These are phyloP conservation scores for Blumeriella jaapii DNA, from an alignment of 2,329 filamentous ascomycete species.

Conservation along the genomic window DNA sequence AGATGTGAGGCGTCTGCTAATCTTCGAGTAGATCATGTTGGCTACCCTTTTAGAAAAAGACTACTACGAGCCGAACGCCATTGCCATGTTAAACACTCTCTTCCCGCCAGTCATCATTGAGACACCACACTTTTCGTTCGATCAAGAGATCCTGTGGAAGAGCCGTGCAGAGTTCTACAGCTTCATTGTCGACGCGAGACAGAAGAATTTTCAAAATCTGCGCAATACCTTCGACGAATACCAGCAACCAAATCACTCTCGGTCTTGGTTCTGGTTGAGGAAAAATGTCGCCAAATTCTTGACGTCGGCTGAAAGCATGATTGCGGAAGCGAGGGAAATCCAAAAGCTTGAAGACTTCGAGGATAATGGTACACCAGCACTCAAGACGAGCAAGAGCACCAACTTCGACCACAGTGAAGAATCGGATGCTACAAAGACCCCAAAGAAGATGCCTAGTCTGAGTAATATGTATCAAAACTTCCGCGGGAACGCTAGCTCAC, in stretches of 20 bases:
- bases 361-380: too few species aligned
- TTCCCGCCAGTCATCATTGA: conserved; percentile 22
- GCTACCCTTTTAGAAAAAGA: conserved; percentile 15
- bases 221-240: background rate
- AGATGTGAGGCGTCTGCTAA: conserved; percentile 3
- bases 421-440: too few species aligned
- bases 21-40: conserved; percentile 1
- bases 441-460: background rate
- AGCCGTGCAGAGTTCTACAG: conserved; percentile 17
- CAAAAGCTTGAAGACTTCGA: background rate
- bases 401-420: too few species aligned
- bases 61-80: conserved; percentile 3
- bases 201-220: conserved; percentile 3
- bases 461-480: background rate
- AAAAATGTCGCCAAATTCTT: background rate
- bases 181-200: conserved; percentile 15
- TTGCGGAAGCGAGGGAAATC: background rate
- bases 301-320: background rate
- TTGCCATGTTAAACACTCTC: conserved; percentile 25
- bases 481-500: background rate
- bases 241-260: too few species aligned
- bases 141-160: conserved; percentile 18
- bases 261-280: background rate
- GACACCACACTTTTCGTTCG: too few species aligned
- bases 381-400: too few species aligned